phyloP scores from a whole-genome alignment of 371 early-diverging fungal genomes.

The Mucor plumbeus region DNA sequence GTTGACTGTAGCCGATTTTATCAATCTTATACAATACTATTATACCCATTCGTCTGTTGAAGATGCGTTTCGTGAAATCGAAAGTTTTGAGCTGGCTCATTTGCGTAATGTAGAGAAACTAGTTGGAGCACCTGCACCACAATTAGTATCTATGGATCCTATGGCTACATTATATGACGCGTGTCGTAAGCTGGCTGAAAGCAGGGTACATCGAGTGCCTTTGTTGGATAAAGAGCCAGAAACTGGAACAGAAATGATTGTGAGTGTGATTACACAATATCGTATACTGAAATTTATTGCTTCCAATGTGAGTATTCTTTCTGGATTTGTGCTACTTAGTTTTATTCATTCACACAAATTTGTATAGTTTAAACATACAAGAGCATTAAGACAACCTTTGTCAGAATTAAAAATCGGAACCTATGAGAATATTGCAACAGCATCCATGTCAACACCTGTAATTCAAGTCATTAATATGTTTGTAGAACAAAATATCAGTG shows the following conservation, averaged over 20 bases:
- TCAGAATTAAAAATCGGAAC: conserved; percentile 84
- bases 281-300: conserved; percentile 56
- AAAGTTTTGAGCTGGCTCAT: conserved; percentile 78
- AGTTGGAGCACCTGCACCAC: conserved; percentile 63
- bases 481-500: conserved; percentile 85
- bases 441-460: conserved; percentile 78
- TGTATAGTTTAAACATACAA: conserved; percentile 66
- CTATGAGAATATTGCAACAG: conserved; percentile 79
- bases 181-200: conserved; percentile 73
- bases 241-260: conserved; percentile 83
- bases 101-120: conserved; percentile 67
- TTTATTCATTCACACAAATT: background rate
- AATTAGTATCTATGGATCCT: conserved; percentile 77
- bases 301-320: background rate
- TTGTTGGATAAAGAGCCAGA: conserved; percentile 82
- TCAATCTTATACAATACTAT: conserved; percentile 91
- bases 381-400: conserved; percentile 61
- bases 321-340: background rate
- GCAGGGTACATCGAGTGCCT: conserved; percentile 85
- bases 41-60: conserved; percentile 79
- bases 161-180: conserved; percentile 86
- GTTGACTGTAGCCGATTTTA: conserved; percentile 92
- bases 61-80: conserved; percentile 85
- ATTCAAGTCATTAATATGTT: conserved; percentile 89
- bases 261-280: conserved; percentile 88